Base-by-base conservation (phyloP, 2,329 filamentous ascomycete species). In the Venturia effusa region DNA sequence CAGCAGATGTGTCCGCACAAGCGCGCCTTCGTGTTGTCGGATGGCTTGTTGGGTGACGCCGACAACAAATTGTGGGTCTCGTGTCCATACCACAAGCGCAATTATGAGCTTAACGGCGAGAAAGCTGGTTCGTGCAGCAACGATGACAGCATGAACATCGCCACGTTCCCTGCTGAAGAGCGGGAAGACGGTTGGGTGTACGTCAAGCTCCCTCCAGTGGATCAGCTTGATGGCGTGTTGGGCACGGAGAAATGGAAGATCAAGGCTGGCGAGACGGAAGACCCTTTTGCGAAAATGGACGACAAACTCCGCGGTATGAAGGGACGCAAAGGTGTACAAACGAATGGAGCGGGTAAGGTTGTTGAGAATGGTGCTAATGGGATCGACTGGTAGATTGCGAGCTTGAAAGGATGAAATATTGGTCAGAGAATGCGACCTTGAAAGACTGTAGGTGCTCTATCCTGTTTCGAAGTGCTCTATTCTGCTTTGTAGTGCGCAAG, bases 1-100 rank as follows among this genome's bases (percentile, higher is more conserved):
- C 92, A 96, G 77, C 90, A 96, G 72, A 96, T 96, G 92, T 96
- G 92, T 73, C 92, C 92, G 11, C 91, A 96, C 78, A 94, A 92
- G 76, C 87, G 91, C 11, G 87, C 91, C 0, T 96, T 96, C 71
- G 88, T 92, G n/a, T 83, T 96, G 27, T 88, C 88, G 0, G 92
- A 96, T 72, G 90, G 91, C 1, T 78, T 96, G 7, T 82, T 96
- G 57, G 92, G 92, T 45, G 87, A 90, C 67, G 82, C 79, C 57
- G 80, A 74, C 61, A 78, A 83, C 66, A 86, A 86, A 65, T 85
- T 92, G 22, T 96, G 88, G 87, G 84, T 96, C 22, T 90, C 87
- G 0, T 96, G 91, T 71, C 92, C 92, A 0, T 86, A 88, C 74
- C 92, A 96, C 79, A 96, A 96, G 79, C 86, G 90, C 68, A 96